phyloP scores from a whole-genome alignment of 163 green algal species.

The Chlorella variabilis region DNA sequence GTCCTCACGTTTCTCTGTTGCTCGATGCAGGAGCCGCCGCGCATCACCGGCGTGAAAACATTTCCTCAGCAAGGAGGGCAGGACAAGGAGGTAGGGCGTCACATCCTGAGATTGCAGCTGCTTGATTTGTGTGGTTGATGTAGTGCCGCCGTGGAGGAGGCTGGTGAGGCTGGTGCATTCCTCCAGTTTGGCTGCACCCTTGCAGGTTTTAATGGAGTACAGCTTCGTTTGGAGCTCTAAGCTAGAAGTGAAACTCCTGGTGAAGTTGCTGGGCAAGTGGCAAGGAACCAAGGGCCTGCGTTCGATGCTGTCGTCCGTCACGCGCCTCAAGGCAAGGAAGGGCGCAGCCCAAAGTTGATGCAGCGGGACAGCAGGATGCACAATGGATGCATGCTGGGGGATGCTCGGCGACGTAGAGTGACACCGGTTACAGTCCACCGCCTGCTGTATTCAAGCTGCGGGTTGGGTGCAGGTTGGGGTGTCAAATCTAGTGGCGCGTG shows the following conservation, averaged over 20 bases:
- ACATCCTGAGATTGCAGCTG: not conserved
- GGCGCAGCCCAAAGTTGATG: no score
- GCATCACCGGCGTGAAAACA: conserved; percentile 15
- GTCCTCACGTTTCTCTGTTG: no score
- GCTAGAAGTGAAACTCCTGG: conserved; percentile 26
- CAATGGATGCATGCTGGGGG: no score
- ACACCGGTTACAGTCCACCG: no score
- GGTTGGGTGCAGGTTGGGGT: conserved; percentile 26
- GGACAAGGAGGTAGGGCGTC: not conserved
- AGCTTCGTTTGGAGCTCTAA: conserved; percentile 16
- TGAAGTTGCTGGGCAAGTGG: conserved; percentile 9
- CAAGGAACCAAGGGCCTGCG: not conserved
- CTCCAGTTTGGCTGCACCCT: not conserved
- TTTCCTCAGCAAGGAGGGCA: not conserved
- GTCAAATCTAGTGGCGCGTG: conserved; percentile 37
- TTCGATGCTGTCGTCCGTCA: not conserved
- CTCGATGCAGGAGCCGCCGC: conserved; percentile 29
- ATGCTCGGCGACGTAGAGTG: no score
- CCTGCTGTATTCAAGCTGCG: not conserved
- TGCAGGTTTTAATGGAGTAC: not conserved
- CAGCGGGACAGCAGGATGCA: not conserved
- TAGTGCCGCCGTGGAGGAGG: not conserved
- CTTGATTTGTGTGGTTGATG: not conserved
- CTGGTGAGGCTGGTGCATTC: no score
- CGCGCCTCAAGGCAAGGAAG: not conserved